These are phyloP conservation scores for Xerocomus potaroensis DNA, from an alignment of 768 basidiomycete genomes.

Conservation along the genomic window DNA sequence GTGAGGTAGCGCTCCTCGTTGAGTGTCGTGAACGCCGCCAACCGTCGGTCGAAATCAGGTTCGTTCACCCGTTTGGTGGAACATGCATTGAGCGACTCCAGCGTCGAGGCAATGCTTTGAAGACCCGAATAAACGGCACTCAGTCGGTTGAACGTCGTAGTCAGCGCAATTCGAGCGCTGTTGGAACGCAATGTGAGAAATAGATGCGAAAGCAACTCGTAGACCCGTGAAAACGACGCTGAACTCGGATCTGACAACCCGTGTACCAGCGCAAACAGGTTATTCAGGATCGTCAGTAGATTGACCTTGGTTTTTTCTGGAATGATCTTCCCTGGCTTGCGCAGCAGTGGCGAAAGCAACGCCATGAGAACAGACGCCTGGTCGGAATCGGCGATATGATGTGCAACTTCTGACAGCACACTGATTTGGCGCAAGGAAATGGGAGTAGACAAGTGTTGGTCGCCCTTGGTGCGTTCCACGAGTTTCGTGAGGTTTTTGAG, in stretches of 20 bases:
- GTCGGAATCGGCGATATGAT: slow-evolving; percentile 59
- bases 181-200: slow-evolving; percentile 76
- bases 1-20: slow-evolving; percentile 60
- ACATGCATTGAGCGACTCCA: slow-evolving; percentile 79
- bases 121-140: slow-evolving; percentile 40
- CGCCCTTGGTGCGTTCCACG: slow-evolving; percentile 57
- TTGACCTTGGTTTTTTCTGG: slow-evolving; percentile 86
- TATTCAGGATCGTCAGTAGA: slow-evolving; percentile 65
- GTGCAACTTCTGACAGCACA: slow-evolving; percentile 77
- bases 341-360: slow-evolving; percentile 76
- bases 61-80: slow-evolving; percentile 81
- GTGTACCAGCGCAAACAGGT: slow-evolving; percentile 62
- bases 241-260: slow-evolving; percentile 49
- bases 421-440: slow-evolving; percentile 78
- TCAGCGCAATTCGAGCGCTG: slow-evolving; percentile 62
- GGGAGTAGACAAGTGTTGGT: slow-evolving; percentile 49
- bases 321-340: slow-evolving; percentile 68
- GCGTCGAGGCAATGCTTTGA: slow-evolving; percentile 44
- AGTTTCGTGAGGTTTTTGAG: slow-evolving; percentile 68
- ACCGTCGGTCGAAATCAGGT: slow-evolving; percentile 85
- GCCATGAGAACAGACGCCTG: slow-evolving; percentile 72
- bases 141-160: slow-evolving; percentile 58
- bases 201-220: slow-evolving; percentile 64
- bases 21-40: slow-evolving; percentile 67
- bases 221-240: slow-evolving; percentile 47